Percentiles rank a stretch among this genome's conserved stretches.
Conservation (phyloP, 768 basidiomycete species). For the Boletus subcaerulescens region DNA sequence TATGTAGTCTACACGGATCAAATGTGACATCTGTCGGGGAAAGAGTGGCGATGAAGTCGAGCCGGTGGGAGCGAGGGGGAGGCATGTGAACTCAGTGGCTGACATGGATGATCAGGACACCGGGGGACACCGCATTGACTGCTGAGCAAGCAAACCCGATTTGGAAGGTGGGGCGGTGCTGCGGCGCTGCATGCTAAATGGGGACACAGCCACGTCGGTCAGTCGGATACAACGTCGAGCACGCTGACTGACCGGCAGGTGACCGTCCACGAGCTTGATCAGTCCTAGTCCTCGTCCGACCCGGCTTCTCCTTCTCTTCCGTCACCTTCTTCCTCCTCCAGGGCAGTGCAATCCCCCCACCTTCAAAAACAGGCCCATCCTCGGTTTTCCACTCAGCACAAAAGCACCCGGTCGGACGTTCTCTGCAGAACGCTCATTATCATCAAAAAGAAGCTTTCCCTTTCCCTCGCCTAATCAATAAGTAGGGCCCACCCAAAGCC, state of each 20-base stretch:
- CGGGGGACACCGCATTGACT: constrained; percentile 25
- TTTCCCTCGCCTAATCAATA: constrained; percentile 39
- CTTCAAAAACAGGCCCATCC: constrained; percentile 18
- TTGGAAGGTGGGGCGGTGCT: constrained; percentile 30
- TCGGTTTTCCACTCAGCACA: constrained; percentile 10
- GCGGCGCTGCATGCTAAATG: constrained; percentile 34
- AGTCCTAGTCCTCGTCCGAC: not conserved
- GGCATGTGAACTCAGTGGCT: not conserved
- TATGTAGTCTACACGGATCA: not conserved
- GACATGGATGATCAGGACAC: constrained; percentile 9
- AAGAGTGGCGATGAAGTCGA: not conserved
- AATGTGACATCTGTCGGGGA: not conserved
- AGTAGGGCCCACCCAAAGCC: constrained; percentile 30
- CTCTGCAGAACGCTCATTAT: constrained; percentile 29
- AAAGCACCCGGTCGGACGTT: constrained; percentile 21
- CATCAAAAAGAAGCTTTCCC: constrained; percentile 33
- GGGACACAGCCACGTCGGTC: constrained; percentile 33
- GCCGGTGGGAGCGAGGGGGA: constrained; percentile 3
- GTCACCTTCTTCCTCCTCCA: not conserved
- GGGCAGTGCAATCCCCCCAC: constrained; percentile 16
- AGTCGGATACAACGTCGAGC: constrained; percentile 35
- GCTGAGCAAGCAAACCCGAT: constrained; percentile 16
- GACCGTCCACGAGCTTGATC: constrained; percentile 7
- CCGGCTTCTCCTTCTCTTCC: constrained; percentile 14
- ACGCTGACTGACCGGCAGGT: constrained; percentile 2